A percentile compares a stretch with the other conserved stretches of the same genome.
These are phyloP conservation scores for Tuber melanosporum DNA, from an alignment of 495 filamentous ascomycete species.

Conservation along the genomic window DNA sequence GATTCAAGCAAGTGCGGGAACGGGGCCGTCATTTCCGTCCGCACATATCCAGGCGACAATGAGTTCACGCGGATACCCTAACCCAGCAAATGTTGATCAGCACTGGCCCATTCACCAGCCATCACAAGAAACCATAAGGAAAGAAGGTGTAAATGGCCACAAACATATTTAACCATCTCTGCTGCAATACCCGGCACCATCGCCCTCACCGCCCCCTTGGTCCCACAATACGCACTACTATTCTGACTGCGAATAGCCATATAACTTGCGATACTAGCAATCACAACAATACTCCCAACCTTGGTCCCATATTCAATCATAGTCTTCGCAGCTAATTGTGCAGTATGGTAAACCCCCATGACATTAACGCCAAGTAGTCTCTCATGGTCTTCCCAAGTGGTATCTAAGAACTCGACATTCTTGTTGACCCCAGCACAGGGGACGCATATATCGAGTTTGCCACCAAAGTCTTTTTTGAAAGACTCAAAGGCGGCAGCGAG, in stretches of 20 bases:
- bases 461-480: conserved; percentile 72
- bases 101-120: conserved; percentile 67
- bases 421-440: conserved; percentile 57
- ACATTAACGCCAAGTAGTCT: conserved; percentile 61
- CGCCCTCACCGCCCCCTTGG: conserved; percentile 40
- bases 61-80: conserved; percentile 80
- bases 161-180: conserved; percentile 70
- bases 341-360: conserved; percentile 68
- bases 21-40: conserved; percentile 71
- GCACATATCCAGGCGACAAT: conserved; percentile 77
- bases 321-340: conserved; percentile 47
- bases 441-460: conserved; percentile 65
- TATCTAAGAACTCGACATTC: conserved; percentile 42
- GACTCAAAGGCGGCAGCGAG: conserved; percentile 74
- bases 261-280: conserved; percentile 49
- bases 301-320: conserved; percentile 49
- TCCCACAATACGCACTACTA: conserved; percentile 43
- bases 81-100: conserved; percentile 65
- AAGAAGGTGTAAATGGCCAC: neutral
- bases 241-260: conserved; percentile 42
- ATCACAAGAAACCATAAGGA: conserved; percentile 55
- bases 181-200: conserved; percentile 50
- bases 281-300: conserved; percentile 48
- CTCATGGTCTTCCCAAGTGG: conserved; percentile 46
- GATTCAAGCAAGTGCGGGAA: conserved; percentile 69